phyloP scores from a whole-genome alignment of 768 basidiomycete species.

The Pulveroboletus sp. region DNA sequence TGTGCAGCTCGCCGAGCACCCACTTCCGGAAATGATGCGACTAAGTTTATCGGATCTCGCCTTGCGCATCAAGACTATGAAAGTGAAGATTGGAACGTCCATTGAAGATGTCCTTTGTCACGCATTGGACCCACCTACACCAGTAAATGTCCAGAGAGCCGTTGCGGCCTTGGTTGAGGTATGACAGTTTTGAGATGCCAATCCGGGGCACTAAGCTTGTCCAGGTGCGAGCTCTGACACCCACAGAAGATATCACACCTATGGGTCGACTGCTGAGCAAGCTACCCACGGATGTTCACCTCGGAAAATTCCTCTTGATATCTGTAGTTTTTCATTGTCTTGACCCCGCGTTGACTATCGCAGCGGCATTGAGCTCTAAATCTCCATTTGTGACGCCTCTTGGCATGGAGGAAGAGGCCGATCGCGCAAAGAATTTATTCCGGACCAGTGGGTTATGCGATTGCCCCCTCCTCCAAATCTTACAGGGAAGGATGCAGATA shows the following conservation, averaged over 20 bases:
- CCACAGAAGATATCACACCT: constrained; percentile 87
- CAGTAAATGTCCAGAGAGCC: constrained; percentile 87
- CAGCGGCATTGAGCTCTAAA: constrained; percentile 88
- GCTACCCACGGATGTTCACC: constrained; percentile 92
- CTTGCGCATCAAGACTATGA: constrained; percentile 91
- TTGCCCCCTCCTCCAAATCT: background rate
- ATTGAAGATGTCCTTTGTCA: constrained; percentile 88
- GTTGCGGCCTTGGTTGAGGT: constrained; percentile 90
- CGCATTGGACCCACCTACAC: constrained; percentile 86
- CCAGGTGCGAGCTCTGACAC: constrained; percentile 83
- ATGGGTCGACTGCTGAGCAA: constrained; percentile 90
- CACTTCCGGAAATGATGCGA: constrained; percentile 93
- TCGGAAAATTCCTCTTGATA: constrained; percentile 88
- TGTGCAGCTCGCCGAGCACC: constrained; percentile 78
- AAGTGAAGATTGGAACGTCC: constrained; percentile 75
- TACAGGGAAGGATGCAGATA: constrained; percentile 48
- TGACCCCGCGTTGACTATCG: constrained; percentile 96
- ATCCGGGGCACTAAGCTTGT: background rate
- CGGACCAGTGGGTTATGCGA: constrained; percentile 52
- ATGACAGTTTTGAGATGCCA: constrained; percentile 5
- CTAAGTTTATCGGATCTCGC: constrained; percentile 90
- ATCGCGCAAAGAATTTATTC: constrained; percentile 79
- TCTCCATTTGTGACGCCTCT: constrained; percentile 90
- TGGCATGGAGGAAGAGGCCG: constrained; percentile 83
- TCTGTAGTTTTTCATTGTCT: constrained; percentile 85